Evolutionary conservation across 805 yeast genomes (phyloP).

Genomic region (Metahyphopichia silvanorum): DNA sequence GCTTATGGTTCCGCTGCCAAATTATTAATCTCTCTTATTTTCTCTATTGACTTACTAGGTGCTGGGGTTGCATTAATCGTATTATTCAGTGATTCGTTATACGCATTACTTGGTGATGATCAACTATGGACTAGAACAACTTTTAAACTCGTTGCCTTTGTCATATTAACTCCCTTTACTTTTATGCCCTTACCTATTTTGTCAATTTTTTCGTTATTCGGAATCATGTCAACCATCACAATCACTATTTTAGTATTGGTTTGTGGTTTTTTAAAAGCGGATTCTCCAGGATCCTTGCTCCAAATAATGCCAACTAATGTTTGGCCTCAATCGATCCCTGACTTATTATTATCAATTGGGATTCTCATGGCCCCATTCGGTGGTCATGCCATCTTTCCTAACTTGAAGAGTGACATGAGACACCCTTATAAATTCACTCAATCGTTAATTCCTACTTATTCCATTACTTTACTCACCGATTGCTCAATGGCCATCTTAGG

Average conservation of each 20-base stretch:
- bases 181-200: slow-evolving; percentile 72
- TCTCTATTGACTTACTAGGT: slow-evolving; percentile 75
- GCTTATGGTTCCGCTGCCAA: slow-evolving; percentile 79
- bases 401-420: slow-evolving; percentile 70
- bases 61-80: slow-evolving; percentile 80
- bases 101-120: slow-evolving; percentile 52
- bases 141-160: slow-evolving; percentile 66
- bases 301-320: slow-evolving; percentile 61
- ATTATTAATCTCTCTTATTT: slow-evolving; percentile 65
- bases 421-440: slow-evolving; percentile 56
- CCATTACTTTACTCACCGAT: slow-evolving; percentile 59
- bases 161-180: slow-evolving; percentile 76
- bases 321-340: slow-evolving; percentile 55
- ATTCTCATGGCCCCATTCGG: slow-evolving; percentile 78
- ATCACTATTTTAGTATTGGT: slow-evolving; percentile 56
- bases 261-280: slow-evolving; percentile 60
- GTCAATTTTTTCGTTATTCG: slow-evolving; percentile 65
- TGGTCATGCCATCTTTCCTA: slow-evolving; percentile 82
- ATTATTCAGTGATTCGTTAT: slow-evolving; percentile 80
- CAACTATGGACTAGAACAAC: slow-evolving; percentile 37
- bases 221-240: slow-evolving; percentile 67
- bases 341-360: slow-evolving; percentile 58
- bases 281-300: slow-evolving; percentile 73
- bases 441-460: slow-evolving; percentile 57
- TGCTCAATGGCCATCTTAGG: slow-evolving; percentile 64